Base-by-base conservation (phyloP, 331 rosid genomes). In the Arachis monticola region DNA sequence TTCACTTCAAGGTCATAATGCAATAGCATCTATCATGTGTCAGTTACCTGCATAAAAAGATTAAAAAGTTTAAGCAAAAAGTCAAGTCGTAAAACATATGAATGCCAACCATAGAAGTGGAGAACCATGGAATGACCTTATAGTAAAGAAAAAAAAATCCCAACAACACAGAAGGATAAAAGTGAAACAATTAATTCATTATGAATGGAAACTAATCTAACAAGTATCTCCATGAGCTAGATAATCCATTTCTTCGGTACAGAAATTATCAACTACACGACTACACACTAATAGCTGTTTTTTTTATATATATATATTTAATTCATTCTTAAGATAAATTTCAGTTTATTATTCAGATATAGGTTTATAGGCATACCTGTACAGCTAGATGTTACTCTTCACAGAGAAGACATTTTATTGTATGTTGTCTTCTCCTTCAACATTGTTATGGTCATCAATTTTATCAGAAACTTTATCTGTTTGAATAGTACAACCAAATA, bases 401-500 rank as follows among this genome's bases (percentile, higher is more conserved):
- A 35, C 22, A 17, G 22, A 17, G 22, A 17, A 17, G 22, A 17
- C 22, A 17, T 17, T 17, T 17, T 17, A 35, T 35, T 35, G 4
- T 35, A 4, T 35, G 38, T 32, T 32, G 38, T 3, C 38, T 32
- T 32, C 38, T 32, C 3, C 38, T 32, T 3, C 38, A 3, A 2
- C 70, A 27, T 46, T 71, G 59, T 76, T 77, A 60, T 82, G 67
- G 8, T 42, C 78, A 72, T 69, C 85, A 74, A 55, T 81, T 69
- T 85, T 17, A 17, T 32, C 83, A 74, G 10, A 76, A 7, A 88
- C 87, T 61, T 17, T 86, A 51, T 72, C 64, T 63, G 60, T 59
- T 27, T 84, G 74, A 69, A 92, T 90, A 67, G 73, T 62, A 70
- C 78, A 70, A 75, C 98, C 98, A 83, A 92, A 92, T 77, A 92